Evolutionary conservation across 1,284 basidiomycete genomes (phyloP).

Genomic region (Thecaphora thlaspeos): DNA sequence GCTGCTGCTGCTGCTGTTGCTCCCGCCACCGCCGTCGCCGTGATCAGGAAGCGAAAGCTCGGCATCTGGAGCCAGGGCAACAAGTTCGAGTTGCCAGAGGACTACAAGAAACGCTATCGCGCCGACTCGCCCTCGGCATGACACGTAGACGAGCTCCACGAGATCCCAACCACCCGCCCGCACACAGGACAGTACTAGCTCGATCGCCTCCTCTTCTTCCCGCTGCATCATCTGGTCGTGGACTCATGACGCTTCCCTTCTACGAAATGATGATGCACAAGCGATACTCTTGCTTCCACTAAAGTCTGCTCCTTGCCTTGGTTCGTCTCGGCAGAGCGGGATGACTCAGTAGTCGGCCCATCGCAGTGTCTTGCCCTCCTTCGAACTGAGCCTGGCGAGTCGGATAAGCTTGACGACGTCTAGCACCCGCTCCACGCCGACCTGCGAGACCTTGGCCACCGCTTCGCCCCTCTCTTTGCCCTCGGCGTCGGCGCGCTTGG

Average conservation of each 20-base stretch:
- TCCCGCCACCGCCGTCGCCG: too few relatives aligned
- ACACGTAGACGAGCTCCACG: too few relatives aligned
- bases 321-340: not conserved
- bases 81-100: slow-evolving; percentile 45
- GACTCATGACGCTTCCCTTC: too few relatives aligned
- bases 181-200: too few relatives aligned
- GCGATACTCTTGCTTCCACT: not conserved
- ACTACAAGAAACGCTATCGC: slow-evolving; percentile 41
- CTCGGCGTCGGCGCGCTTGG: slow-evolving; percentile 14
- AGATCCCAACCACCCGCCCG: too few relatives aligned
- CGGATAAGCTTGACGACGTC: slow-evolving; percentile 42
- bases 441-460: slow-evolving; percentile 17
- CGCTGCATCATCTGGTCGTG: too few relatives aligned
- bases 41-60: slow-evolving; percentile 10
- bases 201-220: too few relatives aligned
- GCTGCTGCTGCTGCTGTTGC: not conserved
- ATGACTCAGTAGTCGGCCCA: slow-evolving; percentile 10
- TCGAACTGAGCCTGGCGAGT: slow-evolving; percentile 37
- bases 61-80: slow-evolving; percentile 49
- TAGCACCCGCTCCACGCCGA: slow-evolving; percentile 37
- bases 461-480: slow-evolving; percentile 14
- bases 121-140: slow-evolving; percentile 8
- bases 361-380: slow-evolving; percentile 36
- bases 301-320: too few relatives aligned
- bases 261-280: not conserved